Evolutionary conservation across 139 green algal genomes (phyloP), one percentile per base, ranked within the genome.

Genomic region (Coelastrella sp.): DNA sequence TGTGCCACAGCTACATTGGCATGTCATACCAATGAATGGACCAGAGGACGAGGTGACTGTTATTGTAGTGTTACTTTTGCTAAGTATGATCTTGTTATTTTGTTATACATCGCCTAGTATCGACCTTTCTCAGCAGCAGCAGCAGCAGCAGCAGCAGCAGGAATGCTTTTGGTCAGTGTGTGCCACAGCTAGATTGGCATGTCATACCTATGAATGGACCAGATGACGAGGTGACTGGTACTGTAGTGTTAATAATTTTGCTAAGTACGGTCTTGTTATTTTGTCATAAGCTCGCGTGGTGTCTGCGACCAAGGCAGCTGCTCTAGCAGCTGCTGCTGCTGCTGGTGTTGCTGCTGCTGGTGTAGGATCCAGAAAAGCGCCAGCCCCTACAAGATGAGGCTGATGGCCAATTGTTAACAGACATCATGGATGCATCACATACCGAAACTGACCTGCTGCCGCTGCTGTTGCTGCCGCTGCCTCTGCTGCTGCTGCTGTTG

Each of bases 111-210:
- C 61, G 61, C 61, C 61, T 71, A 71, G 61, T 47, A 47, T 47
- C 32, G 32, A 47, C 32, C 32, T 47, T 47, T 47, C 32, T 47
- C 32, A 47, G 32, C 71, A 77, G 71, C 5, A 77, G 17, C 71
- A 77, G 5, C 71, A n/a, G 14, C 32, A 47, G 64, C 13, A 71
- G 3, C 3, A 71, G 64, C 64, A 71, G 64, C 64, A 11, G 64
- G 16, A 11, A 7, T 58, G 89, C 77, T 19, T 92, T 91, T 6
- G 93, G 93, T 17, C 93, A 95, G 75, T 89, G 81, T 8, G 89
- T 95, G 3, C 92, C 92, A 16, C 93, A 95, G 83, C 86, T 95
- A 6, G 91, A 95, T 83, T 94, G 93, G 85, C 93, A 95, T 78
- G 22, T 95, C 58, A 87, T 95, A 5, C 93, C 93, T 5, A 85